These are phyloP conservation scores for Nasturtium officinale DNA, from an alignment of 345 rosid species.

Conservation along the genomic window DNA sequence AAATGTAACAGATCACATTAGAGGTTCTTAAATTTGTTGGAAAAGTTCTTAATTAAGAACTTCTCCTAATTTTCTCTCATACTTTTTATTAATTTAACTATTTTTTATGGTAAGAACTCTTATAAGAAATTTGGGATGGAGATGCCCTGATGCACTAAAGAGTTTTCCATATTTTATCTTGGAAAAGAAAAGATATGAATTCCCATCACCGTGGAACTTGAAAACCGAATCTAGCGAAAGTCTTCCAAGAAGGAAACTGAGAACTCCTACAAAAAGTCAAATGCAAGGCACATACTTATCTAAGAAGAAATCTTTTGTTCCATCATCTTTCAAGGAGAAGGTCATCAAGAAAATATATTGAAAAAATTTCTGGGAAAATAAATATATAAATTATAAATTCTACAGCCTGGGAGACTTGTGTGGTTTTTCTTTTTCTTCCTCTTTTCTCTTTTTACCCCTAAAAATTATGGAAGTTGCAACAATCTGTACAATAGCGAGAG, in stretches of 20 bases:
- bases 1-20: too few species aligned
- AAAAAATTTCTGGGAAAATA: not conserved
- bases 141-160: too few species aligned
- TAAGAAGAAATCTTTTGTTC: too few species aligned
- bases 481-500: conserved; percentile 45
- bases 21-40: too few species aligned
- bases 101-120: too few species aligned
- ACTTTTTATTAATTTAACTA: too few species aligned
- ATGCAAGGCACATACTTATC: too few species aligned
- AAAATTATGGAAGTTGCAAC: conserved; percentile 39
- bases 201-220: not conserved
- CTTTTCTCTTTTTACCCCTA: conserved; percentile 21
- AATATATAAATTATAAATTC: conserved; percentile 29
- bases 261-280: not conserved
- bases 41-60: too few species aligned
- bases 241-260: not conserved
- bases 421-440: not conserved
- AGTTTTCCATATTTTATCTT: not conserved
- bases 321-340: not conserved
- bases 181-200: not conserved
- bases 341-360: conserved; percentile 8
- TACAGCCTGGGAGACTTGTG: conserved; percentile 34
- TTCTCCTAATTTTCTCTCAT: too few species aligned
- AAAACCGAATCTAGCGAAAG: not conserved
- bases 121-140: too few species aligned